These are phyloP conservation scores for Coemansia umbellata DNA, from an alignment of 192 early-diverging fungal species.

Conservation along the genomic window DNA sequence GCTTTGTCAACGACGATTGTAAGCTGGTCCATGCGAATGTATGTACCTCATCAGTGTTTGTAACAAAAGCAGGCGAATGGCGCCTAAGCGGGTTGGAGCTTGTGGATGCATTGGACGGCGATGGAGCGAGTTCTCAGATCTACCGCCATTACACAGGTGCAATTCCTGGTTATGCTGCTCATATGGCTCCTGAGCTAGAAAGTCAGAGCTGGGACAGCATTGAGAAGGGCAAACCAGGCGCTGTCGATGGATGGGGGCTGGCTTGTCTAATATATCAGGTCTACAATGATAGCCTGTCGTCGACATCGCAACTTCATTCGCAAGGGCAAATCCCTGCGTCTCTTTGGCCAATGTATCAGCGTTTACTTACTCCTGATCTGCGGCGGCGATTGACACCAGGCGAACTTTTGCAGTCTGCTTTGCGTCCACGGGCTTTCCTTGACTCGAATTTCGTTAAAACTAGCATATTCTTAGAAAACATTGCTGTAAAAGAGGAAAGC, in stretches of 20 bases:
- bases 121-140: conserved; percentile 6
- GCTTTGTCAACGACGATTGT: conserved; percentile 86
- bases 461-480: conserved; percentile 85
- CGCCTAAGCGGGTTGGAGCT: conserved; percentile 88
- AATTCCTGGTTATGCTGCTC: conserved; percentile 33
- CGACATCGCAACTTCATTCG: conserved; percentile 49
- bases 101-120: conserved; percentile 64
- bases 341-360: conserved; percentile 59
- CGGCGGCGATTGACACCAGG: conserved; percentile 60
- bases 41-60: conserved; percentile 72
- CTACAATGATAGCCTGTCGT: conserved; percentile 63
- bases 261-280: conserved; percentile 79
- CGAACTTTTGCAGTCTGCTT: conserved; percentile 66
- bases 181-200: conserved; percentile 38
- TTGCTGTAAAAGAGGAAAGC: conserved; percentile 81
- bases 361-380: conserved; percentile 59
- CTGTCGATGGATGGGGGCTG: conserved; percentile 80
- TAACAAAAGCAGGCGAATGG: conserved; percentile 93
- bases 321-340: conserved; percentile 59
- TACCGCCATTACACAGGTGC: conserved; percentile 24
- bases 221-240: conserved; percentile 22
- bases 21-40: conserved; percentile 86
- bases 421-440: conserved; percentile 65
- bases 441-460: conserved; percentile 79
- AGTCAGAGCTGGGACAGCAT: conserved; percentile 24